Evolutionary conservation across 169 alveolate genomes (phyloP).

Genomic region (Eimeria necatrix): DNA sequence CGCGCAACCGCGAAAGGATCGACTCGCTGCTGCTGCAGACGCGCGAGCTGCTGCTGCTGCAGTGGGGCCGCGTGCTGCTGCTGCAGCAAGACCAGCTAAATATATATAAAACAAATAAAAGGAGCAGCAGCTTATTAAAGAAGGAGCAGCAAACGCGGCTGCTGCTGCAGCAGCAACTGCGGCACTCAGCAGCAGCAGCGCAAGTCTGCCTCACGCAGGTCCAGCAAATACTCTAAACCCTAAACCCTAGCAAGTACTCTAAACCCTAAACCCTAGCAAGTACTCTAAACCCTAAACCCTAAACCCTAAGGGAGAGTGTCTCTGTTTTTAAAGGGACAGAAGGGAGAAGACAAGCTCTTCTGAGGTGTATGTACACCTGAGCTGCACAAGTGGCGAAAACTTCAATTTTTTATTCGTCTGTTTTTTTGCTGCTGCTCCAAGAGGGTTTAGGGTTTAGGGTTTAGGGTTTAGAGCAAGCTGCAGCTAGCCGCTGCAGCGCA

Average conservation of each 20-base stretch:
- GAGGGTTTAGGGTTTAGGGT: too few species aligned
- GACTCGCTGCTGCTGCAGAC: background rate
- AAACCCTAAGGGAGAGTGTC: background rate
- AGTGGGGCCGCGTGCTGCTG: background rate
- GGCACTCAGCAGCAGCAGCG: background rate
- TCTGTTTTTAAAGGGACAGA: too few species aligned
- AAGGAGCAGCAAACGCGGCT: background rate
- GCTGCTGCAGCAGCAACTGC: background rate
- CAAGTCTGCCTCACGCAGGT: background rate
- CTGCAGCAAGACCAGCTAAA: background rate
- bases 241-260: background rate
- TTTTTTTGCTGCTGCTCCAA: too few species aligned
- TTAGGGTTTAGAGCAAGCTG: too few species aligned
- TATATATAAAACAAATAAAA: background rate
- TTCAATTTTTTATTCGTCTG: too few species aligned
- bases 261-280: too few species aligned
- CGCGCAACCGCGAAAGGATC: background rate
- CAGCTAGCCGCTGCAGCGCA: too few species aligned
- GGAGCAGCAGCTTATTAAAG: background rate
- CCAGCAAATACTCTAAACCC: background rate
- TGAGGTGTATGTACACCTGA: too few species aligned
- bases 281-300: background rate
- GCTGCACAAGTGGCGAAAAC: too few species aligned
- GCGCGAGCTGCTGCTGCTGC: background rate
- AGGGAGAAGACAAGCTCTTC: too few species aligned